These are phyloP conservation scores for Malus hybrid DNA, from an alignment of 331 rosid species.

Conservation along the genomic window DNA sequence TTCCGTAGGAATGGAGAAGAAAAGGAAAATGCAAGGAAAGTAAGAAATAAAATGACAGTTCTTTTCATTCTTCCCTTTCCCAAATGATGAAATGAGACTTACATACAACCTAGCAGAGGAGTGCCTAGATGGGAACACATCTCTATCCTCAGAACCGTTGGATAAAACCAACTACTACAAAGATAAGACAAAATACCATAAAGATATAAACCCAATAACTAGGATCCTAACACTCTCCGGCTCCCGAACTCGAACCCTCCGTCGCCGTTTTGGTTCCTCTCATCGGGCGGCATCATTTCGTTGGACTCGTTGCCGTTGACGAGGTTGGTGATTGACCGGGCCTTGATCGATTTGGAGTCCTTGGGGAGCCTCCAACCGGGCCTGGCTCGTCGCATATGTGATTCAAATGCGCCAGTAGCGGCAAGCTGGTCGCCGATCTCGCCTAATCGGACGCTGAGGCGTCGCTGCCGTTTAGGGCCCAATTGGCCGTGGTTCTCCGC, in stretches of 20 bases:
- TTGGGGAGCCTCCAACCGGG: conserved; percentile 41
- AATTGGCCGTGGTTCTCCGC: conserved; percentile 12
- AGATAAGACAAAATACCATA: too few relatives aligned
- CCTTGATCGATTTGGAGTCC: conserved; percentile 42
- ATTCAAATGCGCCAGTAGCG: conserved; percentile 22
- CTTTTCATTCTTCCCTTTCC: too few relatives aligned
- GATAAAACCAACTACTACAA: too few relatives aligned
- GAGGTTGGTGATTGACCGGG: conserved; percentile 37
- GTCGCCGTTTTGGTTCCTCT: conserved; percentile 21
- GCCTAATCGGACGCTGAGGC: conserved; percentile 69
- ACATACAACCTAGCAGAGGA: too few relatives aligned
- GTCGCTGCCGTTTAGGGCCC: conserved; percentile 56
- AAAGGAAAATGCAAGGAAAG: too few relatives aligned
- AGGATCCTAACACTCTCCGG: conserved; percentile 6
- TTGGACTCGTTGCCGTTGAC: conserved; percentile 33
- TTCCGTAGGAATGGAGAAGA: too few relatives aligned
- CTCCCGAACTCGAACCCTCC: conserved; percentile 23
- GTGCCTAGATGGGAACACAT: too few relatives aligned
- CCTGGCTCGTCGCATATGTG: conserved; percentile 34
- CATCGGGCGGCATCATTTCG: conserved; percentile 15
- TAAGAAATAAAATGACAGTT: too few relatives aligned
- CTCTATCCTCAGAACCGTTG: too few relatives aligned
- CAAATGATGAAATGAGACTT: too few relatives aligned
- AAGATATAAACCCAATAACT: too few relatives aligned
- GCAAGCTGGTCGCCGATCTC: conserved; percentile 60